Conservation (phyloP, 768 basidiomycete genomes). For the Auricularia sp. region DNA sequence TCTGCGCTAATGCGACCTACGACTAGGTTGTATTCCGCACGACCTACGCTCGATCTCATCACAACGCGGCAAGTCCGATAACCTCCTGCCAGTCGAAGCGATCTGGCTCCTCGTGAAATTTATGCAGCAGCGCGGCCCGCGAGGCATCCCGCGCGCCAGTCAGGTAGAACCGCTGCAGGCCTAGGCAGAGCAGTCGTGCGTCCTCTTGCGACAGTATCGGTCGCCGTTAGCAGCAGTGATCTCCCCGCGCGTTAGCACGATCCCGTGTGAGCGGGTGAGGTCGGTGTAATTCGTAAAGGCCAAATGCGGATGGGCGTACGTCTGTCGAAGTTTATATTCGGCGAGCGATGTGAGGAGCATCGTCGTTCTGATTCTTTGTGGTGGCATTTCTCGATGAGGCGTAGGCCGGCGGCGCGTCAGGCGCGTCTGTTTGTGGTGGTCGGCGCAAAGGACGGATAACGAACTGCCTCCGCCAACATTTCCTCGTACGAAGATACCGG, state of each 20-base stretch:
- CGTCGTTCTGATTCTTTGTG: too few relatives aligned
- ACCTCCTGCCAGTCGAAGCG: slow-evolving; percentile 79
- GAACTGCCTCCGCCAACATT: slow-evolving; percentile 53
- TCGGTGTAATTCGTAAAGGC: slow-evolving; percentile 90
- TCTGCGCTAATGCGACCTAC: not conserved
- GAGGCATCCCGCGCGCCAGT: slow-evolving; percentile 35
- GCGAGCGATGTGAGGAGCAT: slow-evolving; percentile 87
- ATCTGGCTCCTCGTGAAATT: slow-evolving; percentile 69
- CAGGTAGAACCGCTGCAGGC: slow-evolving; percentile 79
- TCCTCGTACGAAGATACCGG: slow-evolving; percentile 61
- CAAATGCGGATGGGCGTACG: slow-evolving; percentile 86
- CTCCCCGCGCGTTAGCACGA: slow-evolving; percentile 86
- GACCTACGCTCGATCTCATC: not conserved
- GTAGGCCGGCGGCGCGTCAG: slow-evolving; percentile 22
- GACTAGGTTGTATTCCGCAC: not conserved
- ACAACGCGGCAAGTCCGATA: slow-evolving; percentile 33
- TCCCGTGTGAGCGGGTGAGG: slow-evolving; percentile 62
- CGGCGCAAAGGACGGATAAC: slow-evolving; percentile 80
- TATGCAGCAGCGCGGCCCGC: slow-evolving; percentile 45
- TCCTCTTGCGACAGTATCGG: slow-evolving; percentile 58
- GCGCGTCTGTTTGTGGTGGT: slow-evolving; percentile 11
- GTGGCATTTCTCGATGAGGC: slow-evolving; percentile 84
- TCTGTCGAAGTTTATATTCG: slow-evolving; percentile 79
- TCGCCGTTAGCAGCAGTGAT: slow-evolving; percentile 54
- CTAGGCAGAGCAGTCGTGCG: slow-evolving; percentile 72